These are phyloP conservation scores for Trichomonas vaginalis DNA, from an alignment of 208 protist species.

Conservation along the genomic window DNA sequence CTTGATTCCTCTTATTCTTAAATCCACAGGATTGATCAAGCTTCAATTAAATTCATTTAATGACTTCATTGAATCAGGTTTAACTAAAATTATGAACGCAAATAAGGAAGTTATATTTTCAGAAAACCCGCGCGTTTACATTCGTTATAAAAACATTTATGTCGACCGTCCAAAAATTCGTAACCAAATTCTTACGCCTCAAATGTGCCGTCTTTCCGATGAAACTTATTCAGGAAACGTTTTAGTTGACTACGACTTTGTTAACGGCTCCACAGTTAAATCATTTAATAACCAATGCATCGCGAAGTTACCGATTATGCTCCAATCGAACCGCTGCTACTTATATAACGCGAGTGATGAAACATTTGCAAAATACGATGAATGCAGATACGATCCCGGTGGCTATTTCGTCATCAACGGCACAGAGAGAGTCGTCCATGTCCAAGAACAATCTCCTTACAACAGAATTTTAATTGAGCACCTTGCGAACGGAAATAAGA, in stretches of 20 bases:
- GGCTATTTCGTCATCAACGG: conserved; percentile 99
- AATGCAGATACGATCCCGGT: conserved; percentile 91
- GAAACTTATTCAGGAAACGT: not conserved
- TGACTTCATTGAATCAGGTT: not conserved
- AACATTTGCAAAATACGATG: conserved; percentile 73
- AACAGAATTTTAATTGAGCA: conserved; percentile 89
- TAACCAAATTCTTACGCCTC: not conserved
- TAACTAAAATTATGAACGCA: not conserved
- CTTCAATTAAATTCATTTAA: conserved; percentile 11
- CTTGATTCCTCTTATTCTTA: not conserved
- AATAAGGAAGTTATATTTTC: not conserved
- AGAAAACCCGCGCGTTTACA: not conserved
- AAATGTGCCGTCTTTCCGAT: not conserved
- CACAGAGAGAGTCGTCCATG: conserved; percentile 77
- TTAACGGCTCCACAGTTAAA: not conserved
- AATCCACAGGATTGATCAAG: not conserved
- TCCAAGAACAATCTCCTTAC: conserved; percentile 79
- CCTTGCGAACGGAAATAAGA: conserved; percentile 33
- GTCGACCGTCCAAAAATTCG: not conserved
- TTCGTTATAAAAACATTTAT: not conserved
- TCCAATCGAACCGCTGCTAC: conserved; percentile 77
- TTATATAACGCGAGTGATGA: conserved; percentile 37
- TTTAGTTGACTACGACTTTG: not conserved
- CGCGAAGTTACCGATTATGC: conserved; percentile 82
- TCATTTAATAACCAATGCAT: conserved; percentile 62